These are phyloP conservation scores for Debaryomyces nepalensis DNA, from an alignment of 1,139 yeast genomes.

Conservation along the genomic window DNA sequence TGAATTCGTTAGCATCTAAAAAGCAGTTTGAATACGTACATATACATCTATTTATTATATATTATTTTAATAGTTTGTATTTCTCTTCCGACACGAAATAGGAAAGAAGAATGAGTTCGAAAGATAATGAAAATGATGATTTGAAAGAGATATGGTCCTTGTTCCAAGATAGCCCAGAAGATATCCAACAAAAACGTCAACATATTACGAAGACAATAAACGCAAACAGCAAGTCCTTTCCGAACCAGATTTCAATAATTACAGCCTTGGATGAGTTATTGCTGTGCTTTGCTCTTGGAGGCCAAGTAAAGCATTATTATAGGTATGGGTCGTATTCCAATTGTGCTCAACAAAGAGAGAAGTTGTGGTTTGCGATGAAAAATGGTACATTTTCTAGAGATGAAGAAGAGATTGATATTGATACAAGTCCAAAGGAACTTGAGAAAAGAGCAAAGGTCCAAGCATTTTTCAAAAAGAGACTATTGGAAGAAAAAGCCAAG, in stretches of 20 bases:
- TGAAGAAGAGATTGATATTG: slow-evolving; percentile 25
- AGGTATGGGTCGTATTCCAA: slow-evolving; percentile 77
- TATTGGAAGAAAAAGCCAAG: slow-evolving; percentile 60
- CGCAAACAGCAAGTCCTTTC: slow-evolving; percentile 39
- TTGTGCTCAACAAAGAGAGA: slow-evolving; percentile 71
- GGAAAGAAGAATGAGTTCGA: slow-evolving; percentile 2
- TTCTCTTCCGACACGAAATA: neutral
- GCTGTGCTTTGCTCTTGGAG: slow-evolving; percentile 87
- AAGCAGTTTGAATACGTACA: no score
- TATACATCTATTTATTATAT: no score
- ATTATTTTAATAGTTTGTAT: neutral
- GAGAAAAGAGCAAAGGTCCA: slow-evolving; percentile 61
- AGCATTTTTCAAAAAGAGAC: slow-evolving; percentile 66
- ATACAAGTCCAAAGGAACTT: slow-evolving; percentile 50
- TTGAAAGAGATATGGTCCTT: slow-evolving; percentile 35
- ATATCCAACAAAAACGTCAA: slow-evolving; percentile 37
- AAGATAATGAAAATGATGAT: slow-evolving; percentile 4
- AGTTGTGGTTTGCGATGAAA: slow-evolving; percentile 79
- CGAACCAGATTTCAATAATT: slow-evolving; percentile 45
- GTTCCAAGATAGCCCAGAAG: slow-evolving; percentile 42
- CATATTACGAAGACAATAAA: slow-evolving; percentile 33
- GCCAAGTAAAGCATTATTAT: slow-evolving; percentile 81
- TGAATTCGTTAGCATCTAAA: neutral
- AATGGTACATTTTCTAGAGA: slow-evolving; percentile 45
- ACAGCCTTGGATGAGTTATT: slow-evolving; percentile 88